phyloP scores from a whole-genome alignment of 441 rosid genomes.

The Erodium trifolium region DNA sequence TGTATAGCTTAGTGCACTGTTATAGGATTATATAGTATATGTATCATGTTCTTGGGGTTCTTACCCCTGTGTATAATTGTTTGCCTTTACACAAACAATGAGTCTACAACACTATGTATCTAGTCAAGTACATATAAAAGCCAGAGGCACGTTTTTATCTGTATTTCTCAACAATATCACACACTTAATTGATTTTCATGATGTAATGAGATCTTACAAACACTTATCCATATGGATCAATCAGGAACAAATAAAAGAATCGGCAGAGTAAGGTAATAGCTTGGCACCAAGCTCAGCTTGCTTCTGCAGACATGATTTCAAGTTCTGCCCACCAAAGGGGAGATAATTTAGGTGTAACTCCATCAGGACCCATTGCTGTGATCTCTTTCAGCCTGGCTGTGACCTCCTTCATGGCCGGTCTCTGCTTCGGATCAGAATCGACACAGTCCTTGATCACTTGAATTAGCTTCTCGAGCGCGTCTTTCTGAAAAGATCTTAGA shows the following conservation, averaged over 20 bases:
- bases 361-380: conserved; percentile 63
- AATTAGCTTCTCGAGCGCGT: conserved; percentile 41
- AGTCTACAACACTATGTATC: too few species aligned
- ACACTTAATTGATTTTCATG: too few species aligned
- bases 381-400: conserved; percentile 52
- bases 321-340: conserved; percentile 97
- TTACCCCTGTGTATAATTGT: too few species aligned
- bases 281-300: conserved; percentile 25
- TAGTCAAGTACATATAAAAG: too few species aligned
- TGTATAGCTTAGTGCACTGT: conserved; percentile 18
- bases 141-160: too few species aligned
- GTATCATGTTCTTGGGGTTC: too few species aligned
- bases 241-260: not conserved
- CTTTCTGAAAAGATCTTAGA: conserved; percentile 45
- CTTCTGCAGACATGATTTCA: conserved; percentile 60
- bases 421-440: conserved; percentile 43
- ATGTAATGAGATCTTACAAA: not conserved
- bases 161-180: too few species aligned
- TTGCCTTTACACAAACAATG: too few species aligned
- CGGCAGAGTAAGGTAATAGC: not conserved
- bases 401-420: conserved; percentile 56
- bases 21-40: too few species aligned
- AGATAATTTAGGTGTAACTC: conserved; percentile 67
- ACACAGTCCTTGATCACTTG: conserved; percentile 58
- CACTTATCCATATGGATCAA: not conserved